Base-by-base conservation (phyloP, 164 flowering plant species). In the Vitis labrusca region DNA sequence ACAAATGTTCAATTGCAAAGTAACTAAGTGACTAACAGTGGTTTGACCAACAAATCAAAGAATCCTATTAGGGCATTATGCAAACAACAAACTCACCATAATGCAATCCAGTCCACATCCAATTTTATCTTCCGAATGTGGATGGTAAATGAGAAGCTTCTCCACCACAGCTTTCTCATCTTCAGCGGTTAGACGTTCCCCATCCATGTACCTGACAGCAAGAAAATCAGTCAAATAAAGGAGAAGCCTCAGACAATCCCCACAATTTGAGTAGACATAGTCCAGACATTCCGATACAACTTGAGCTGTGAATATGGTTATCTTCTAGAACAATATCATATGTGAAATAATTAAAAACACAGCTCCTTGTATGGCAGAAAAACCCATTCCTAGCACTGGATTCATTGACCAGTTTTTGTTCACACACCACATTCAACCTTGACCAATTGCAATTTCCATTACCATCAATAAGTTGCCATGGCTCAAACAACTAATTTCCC, bases 131-230 rank as follows among this genome's bases (percentile, higher is more conserved):
- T 85, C 91, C 30, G 88, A 79, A 77, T 82, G 88, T 13, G 94
- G 97, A 80, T 94, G 97, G 81, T 86, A 80, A n/a, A 83, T 82
- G 68, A 92, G 95, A 80, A 94, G 92, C 84, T 80, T 91, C 67
- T 91, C 91, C 27, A 85, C 72, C 64, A 92, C 90, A 48, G 69
- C 78, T 83, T 80, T 85, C 86, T 94, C 95, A 74, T 92, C 95
- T 74, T 89, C 86, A 69, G 55, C 76, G 16, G 84, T 76, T 37
- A 94, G 78, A 15, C 76, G 82, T 64, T 87, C 87, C 37, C 98
- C 98, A 82, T 91, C 97, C 84, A 67, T 49, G 73, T 92, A 94
- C 82, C 98, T 92, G 76, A 66, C 12, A 67, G 51, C 50, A 68
- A 64, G 15, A 48, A 69, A 58, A 67, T 67, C n/a, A 48, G 67